Base-by-base conservation (phyloP, 306 rosid species). In the Vicia sativa region DNA sequence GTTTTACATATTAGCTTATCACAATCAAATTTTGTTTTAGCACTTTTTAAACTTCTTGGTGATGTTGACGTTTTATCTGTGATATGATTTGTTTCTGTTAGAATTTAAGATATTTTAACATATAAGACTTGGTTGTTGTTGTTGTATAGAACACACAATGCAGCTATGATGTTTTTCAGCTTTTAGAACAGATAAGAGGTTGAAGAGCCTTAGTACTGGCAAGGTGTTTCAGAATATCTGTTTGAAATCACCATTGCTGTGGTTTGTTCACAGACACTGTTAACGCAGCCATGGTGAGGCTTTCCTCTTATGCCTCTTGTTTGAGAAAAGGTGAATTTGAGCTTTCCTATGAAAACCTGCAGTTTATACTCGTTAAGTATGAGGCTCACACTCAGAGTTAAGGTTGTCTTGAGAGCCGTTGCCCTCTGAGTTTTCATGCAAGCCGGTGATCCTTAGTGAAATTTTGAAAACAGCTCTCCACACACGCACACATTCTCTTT, bases 331-430 rank as follows among this genome's bases (percentile, higher is more conserved):
- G 9, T 31, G 68, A 67, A 67, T 67, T 48, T 75, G 79, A 67
- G 79, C 69, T 52, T 74, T 41, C 1, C 54, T 39, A 8, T 61
- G 18, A 19, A 38, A 19, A 23, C 66, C 11, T 38, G 49, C 4
- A 4, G 21, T 16, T 21, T 16, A 16, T 48, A 52, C 43, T 73
- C 55, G 66, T 66, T 74, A 67, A 74, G 79, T 67, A 23, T 57
- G 79, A 74, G 68, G 74, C 79, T 66, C 44, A 7, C 78, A 6
- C 78, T 56, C 45, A 43, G 78, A 45, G 18, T 45, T 45, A 45
- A 53, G 37, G 60, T 12, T 54, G 61, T 54, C 18, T 54, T 54
- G 9, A 54, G 37, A 54, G 61, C 18, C 29, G 61, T 54, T 54
- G 15, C 61, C 18, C 35, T 18, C 54, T 11, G 16, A 23, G 60